Conservation (phyloP, 2,329 filamentous ascomycete genomes). For the Thelonectria blattea region DNA sequence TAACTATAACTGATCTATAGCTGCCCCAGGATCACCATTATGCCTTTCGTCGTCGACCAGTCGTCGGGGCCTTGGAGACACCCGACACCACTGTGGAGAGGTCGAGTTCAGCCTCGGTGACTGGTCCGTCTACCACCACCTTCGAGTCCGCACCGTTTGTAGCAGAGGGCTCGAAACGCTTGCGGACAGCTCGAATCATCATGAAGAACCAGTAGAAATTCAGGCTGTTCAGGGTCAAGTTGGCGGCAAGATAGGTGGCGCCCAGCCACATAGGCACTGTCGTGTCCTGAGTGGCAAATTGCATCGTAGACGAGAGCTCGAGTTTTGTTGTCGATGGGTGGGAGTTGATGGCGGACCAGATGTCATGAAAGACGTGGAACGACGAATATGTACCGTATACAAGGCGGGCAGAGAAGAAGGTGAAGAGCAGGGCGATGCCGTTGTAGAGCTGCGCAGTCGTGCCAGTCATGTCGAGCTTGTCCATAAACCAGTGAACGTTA, state of each 20-base stretch:
- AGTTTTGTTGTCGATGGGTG: slow-evolving; percentile 43
- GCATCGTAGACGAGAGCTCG: slow-evolving; percentile 37
- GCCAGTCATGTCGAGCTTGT: slow-evolving; percentile 83
- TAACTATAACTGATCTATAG: neutral
- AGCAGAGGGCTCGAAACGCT: slow-evolving; percentile 68
- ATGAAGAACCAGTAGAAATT: slow-evolving; percentile 89
- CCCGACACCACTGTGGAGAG: slow-evolving; percentile 41
- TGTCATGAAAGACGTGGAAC: slow-evolving; percentile 71
- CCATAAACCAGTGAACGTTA: slow-evolving; percentile 91
- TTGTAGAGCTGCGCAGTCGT: slow-evolving; percentile 77
- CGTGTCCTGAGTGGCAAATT: slow-evolving; percentile 55
- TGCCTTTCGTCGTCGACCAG: slow-evolving; percentile 41
- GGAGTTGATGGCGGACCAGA: slow-evolving; percentile 60
- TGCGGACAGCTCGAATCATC: slow-evolving; percentile 82
- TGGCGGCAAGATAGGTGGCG: slow-evolving; percentile 70
- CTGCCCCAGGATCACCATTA: slow-evolving; percentile 15
- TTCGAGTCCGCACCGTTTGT: slow-evolving; percentile 36
- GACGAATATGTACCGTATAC: slow-evolving; percentile 80
- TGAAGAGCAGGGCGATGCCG: slow-evolving; percentile 72
- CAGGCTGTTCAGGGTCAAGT: slow-evolving; percentile 73
- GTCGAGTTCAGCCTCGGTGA: slow-evolving; percentile 40
- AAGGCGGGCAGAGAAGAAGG: slow-evolving; percentile 79
- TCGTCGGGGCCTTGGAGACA: slow-evolving; percentile 21
- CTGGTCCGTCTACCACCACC: slow-evolving; percentile 18
- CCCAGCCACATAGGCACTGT: slow-evolving; percentile 74